phyloP scores from a whole-genome alignment of 805 yeast species.

The Ogataea kodamae region DNA sequence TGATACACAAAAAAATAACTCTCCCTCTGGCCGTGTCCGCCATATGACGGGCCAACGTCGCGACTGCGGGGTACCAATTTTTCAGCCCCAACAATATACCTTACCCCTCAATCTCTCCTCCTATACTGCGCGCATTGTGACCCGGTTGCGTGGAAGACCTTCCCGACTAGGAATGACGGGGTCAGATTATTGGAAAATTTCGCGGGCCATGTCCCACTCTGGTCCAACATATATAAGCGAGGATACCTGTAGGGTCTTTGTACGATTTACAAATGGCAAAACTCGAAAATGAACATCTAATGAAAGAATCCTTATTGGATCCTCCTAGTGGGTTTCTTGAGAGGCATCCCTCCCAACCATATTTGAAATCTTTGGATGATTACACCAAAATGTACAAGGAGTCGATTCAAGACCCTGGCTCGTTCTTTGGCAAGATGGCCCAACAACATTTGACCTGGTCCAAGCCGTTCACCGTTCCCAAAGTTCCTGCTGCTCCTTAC shows the following conservation, averaged over 20 bases:
- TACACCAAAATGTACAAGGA: slow-evolving; percentile 49
- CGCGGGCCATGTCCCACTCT: slow-evolving; percentile 1
- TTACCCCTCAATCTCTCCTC: slow-evolving; percentile 14
- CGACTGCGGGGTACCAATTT: slow-evolving; percentile 4
- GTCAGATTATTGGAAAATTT: no score
- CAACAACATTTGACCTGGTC: slow-evolving; percentile 49
- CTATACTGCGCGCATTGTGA: slow-evolving; percentile 5
- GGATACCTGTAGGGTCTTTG: not conserved
- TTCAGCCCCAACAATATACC: not conserved
- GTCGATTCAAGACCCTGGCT: slow-evolving; percentile 52
- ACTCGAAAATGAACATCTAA: slow-evolving; percentile 34
- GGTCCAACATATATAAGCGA: slow-evolving; percentile 1
- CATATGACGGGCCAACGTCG: slow-evolving; percentile 3
- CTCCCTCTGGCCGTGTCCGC: slow-evolving; percentile 10
- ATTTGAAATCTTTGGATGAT: slow-evolving; percentile 46
- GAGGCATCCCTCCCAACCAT: slow-evolving; percentile 44
- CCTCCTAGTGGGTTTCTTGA: slow-evolving; percentile 36
- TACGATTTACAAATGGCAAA: no score
- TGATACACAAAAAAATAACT: no score
- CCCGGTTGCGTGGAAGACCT: slow-evolving; percentile 1
- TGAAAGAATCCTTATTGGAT: slow-evolving; percentile 27
- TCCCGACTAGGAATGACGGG: not conserved
- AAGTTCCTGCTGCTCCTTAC: slow-evolving; percentile 39
- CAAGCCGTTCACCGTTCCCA: slow-evolving; percentile 45
- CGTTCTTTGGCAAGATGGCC: slow-evolving; percentile 55